Evolutionary conservation across 495 filamentous ascomycete genomes (phyloP), one percentile per base, ranked within the genome.

Genomic region (Opeltia flavorubescens): DNA sequence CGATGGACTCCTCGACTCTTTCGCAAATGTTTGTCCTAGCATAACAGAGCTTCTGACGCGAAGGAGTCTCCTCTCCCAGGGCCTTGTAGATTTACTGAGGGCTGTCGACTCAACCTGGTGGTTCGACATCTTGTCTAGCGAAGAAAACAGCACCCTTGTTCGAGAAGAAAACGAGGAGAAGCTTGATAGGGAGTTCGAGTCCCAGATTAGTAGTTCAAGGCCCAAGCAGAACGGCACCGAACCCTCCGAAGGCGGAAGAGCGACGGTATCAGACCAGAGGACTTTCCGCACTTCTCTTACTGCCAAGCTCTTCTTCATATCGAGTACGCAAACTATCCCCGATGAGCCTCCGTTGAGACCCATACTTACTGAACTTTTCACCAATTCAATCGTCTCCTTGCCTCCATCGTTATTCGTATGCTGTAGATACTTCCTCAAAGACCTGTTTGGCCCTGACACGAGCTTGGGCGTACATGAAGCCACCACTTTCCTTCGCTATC

Each of bases 121-220:
- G 53, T 20, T 36, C 1, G 20, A 31, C 21, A 23, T 42, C 18
- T 33, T 5, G 28, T 21, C 27, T 42, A 13, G 40, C 47, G 31
- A 43, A 28, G 34, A 17, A 1, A 12, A 41, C 8, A 47, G 43
- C 9, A 27, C 26, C 1, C 5, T 18, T 18, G 35, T 33, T 7
- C 47, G 55, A 23, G 60, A 64, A 11, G 61, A 65, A 28, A 80
- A 89, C 53, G 52, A 65, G 12, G 87, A 94, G 84, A 87, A 94
- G 47, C 57, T 94, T 20, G 87, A 94, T 51, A 76, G 81, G 43
- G 74, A 71, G 12, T 78, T 87, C 24, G 72, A 77, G 24, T 70
- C 71, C 2, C 69, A 77, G 39, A 55, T 58, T 39, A 78, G 71
- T 50, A 67, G 68, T 31, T 61, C 49, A 39, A 69, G 63, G 56